Percentiles rank a stretch among this genome's conserved stretches.
Conservation (phyloP, 2,329 filamentous ascomycete genomes). For the Colletotrichum noveboracense region DNA sequence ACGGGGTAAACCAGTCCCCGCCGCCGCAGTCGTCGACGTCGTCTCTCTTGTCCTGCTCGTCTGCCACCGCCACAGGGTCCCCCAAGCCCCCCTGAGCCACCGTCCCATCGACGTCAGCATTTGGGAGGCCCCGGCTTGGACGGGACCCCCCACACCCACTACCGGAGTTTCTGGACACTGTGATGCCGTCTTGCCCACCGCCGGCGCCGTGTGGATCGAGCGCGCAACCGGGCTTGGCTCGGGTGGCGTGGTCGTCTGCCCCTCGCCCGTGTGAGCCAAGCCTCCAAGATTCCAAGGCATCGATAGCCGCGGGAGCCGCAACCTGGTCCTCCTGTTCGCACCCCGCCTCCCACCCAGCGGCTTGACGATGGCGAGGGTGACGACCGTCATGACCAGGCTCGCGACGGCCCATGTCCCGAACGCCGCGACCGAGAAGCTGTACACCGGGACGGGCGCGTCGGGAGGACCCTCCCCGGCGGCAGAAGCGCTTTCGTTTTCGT, state of each 20-base stretch:
- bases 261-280: neutral
- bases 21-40: neutral
- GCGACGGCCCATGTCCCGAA: conserved; percentile 14
- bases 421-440: conserved; percentile 13
- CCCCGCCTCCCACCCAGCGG: neutral
- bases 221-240: neutral
- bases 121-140: neutral
- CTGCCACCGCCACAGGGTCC: neutral
- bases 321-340: neutral
- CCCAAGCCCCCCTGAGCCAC: neutral
- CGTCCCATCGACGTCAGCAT: neutral
- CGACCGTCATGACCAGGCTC: conserved; percentile 10
- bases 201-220: conserved; percentile 5
- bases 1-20: neutral
- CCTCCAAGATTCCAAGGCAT: neutral
- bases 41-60: neutral
- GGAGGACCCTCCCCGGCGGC: neutral
- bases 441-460: neutral
- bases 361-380: neutral
- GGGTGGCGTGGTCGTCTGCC: neutral
- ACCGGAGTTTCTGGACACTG: neutral
- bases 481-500: conserved; percentile 8
- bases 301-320: neutral
- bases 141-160: neutral
- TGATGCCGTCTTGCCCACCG: neutral